Evolutionary conservation across 257 asterid genomes (phyloP), one percentile per base, ranked within the genome.

Genomic region (Solanum verrucosum): DNA sequence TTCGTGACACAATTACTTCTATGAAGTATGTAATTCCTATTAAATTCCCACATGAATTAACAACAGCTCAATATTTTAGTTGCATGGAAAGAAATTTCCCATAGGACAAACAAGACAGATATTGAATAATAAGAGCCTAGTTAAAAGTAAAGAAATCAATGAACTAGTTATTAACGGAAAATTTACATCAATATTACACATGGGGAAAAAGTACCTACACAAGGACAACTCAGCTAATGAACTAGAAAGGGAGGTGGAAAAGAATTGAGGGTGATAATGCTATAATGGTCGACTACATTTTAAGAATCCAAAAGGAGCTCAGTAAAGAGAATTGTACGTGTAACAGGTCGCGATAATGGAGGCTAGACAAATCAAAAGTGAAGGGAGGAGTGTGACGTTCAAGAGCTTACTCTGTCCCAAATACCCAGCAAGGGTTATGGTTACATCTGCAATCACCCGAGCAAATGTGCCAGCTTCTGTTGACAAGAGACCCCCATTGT

Each of bases 401-500:
- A 97, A 92, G 90, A 97, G 96, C 90, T 67, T 88, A 73, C 92
- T 91, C 93, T 92, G 79, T 44, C 98, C 98, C 83, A 95, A 84
- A 89, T 88, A 97, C 86, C 98, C 98, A 9, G 98, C 98, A 11
- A 96, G 78, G 5, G 99, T 97, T 85, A 97, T 97, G 2, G 98
- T 96, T 78, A 90, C 98, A 84, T 97, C 99, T 73, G 99, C 99
- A 70, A 96, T 83, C 87, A 96, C 99, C 49, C 99, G 93, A 21
- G 98, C 98, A 60, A 96, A 83, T 13, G 99, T 96, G 77, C 99
- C 99, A 21, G 98, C 98, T 92, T 95, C 98, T 4, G 99, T 96
- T 35, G 98, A 96, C 88, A 96, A 70, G 87, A 96, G 96, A 63
- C 99, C 99, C 0, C 98, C 99, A 3, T 96, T 96, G 90, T 81